Evolutionary conservation across 495 filamentous ascomycete genomes (phyloP), one percentile per base, ranked within the genome.

Genomic region (Emericellopsis terricola): DNA sequence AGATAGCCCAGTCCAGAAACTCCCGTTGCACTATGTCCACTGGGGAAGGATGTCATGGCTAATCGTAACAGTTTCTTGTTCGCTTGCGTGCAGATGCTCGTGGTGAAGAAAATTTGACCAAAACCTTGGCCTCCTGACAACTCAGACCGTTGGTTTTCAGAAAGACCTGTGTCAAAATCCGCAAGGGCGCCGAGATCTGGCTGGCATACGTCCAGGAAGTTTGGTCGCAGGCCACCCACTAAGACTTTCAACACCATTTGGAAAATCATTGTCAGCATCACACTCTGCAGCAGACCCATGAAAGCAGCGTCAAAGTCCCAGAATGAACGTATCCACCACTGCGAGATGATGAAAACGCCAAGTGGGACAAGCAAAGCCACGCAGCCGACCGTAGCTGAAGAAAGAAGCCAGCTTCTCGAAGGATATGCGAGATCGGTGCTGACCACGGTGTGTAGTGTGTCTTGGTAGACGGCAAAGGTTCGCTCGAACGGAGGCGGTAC

Each of bases 261-360:
- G 39, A 74, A 61, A 21, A 69, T 54, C 17, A 63, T 65, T 11
- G 67, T 66, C 8, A 59, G 56, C 49, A 78, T 69, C 31, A 76
- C 51, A 2, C 60, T 55, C 51, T 76, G 76, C 8, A 75, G 47
- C 0, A 76, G 52, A 4, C 74, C 74, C 27, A 75, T 55, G 29
- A 68, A 49, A 20, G 62, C 73, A 38, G 75, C 76, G 51, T 76
- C 76, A 32, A 62, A 48, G 38, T 79, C 74, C 72, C 71, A 77
- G 55, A 77, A 77, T 23, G 62, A 69, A 28, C 69, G 64, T 21
- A 73, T 57, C 8, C 72, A 62, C 38, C 76, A 61, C 44, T 76
- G 71, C 48, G 64, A 57, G 28, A 67, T 43, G 7, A 66, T 52
- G 47, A 78, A 65, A 41, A 75, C 47, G 27, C 57, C 37, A 51